Conservation (phyloP, 306 rosid species). For the Castanospermum australe region DNA sequence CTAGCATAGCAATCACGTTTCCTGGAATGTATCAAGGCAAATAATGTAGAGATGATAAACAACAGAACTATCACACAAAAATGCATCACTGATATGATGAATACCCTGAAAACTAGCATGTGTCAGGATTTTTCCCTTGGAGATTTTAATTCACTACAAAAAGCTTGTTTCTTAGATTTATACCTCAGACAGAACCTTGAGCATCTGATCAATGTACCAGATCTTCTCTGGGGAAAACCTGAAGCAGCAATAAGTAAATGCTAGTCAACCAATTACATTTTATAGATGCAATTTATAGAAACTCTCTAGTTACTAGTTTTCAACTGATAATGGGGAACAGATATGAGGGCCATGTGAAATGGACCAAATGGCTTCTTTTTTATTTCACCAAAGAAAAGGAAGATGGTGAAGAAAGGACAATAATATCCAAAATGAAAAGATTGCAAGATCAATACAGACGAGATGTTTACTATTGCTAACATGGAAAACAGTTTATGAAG, state of each 20-base stretch:
- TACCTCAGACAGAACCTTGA: slow-evolving; percentile 98
- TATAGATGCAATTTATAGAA: slow-evolving; percentile 5
- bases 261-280: slow-evolving; percentile 30
- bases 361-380: not conserved
- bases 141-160: slow-evolving; percentile 20
- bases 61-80: slow-evolving; percentile 20
- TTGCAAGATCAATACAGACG: slow-evolving; percentile 5
- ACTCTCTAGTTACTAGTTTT: not conserved
- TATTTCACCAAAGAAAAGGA: too few relatives aligned
- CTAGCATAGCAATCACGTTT: not conserved
- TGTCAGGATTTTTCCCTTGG: not conserved
- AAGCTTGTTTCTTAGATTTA: slow-evolving; percentile 39
- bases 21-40: not conserved
- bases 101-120: slow-evolving; percentile 6
- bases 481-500: not conserved
- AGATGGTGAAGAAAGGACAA: slow-evolving; percentile 16
- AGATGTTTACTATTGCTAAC: not conserved
- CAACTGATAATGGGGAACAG: slow-evolving; percentile 14
- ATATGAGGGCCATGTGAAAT: not conserved
- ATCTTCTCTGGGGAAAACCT: slow-evolving; percentile 97
- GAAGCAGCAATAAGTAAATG: slow-evolving; percentile 40
- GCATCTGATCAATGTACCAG: slow-evolving; percentile 99
- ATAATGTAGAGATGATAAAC: slow-evolving; percentile 26
- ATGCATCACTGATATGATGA: not conserved
- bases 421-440: slow-evolving; percentile 14